Evolutionary conservation across 2,329 filamentous ascomycete species (phyloP), one percentile per base, ranked within the genome.

Genomic region (Juglanconis juglandina): DNA sequence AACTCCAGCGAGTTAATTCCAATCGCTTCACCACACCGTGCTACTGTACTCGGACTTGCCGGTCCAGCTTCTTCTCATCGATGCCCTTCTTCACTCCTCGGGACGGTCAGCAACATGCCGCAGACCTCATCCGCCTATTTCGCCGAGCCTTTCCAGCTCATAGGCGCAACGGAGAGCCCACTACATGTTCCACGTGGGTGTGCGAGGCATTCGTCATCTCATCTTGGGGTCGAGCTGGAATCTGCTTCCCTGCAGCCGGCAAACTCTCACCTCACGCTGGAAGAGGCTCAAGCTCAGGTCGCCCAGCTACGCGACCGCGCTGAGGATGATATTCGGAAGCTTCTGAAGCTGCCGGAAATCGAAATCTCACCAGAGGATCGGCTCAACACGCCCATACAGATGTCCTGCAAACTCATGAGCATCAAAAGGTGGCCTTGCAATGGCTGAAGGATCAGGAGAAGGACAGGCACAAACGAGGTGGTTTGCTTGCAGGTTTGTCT

Each of bases 341-440:
- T 68, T 48, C 58, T 69, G 9, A 49, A 48, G 7, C 24, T 68
- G 56, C 63, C 66, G 33, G 66, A 63, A 5, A 58, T 64, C 14
- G 63, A 69, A 7, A 63, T 68, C 10, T 58, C 67, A 6, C 59
- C 53, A 3, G 58, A 61, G 8, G 17, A 63, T 14, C 65, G 68
- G 42, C 60, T 48, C 42, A 50, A 53, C 6, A 68, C 65, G 1
- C 68, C 68, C 5, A 39, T n/a, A 14, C 63, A 59, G 7, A 66
- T 70, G 66, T 52, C 60, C 4, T 61, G 60, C 33, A 10, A 9
- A 13, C 52, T 61, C 8, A 59, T 53, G 42, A 59, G 39, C 60
- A 61, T 35, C 60, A 61, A 34, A 55, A 33, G 46, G 49, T 61
- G 3, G 56, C 56, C 33, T 41, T 61, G 9, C 49, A 52, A 17